Conservation (phyloP, 2,329 filamentous ascomycete genomes). For the Colletotrichum sp. region DNA sequence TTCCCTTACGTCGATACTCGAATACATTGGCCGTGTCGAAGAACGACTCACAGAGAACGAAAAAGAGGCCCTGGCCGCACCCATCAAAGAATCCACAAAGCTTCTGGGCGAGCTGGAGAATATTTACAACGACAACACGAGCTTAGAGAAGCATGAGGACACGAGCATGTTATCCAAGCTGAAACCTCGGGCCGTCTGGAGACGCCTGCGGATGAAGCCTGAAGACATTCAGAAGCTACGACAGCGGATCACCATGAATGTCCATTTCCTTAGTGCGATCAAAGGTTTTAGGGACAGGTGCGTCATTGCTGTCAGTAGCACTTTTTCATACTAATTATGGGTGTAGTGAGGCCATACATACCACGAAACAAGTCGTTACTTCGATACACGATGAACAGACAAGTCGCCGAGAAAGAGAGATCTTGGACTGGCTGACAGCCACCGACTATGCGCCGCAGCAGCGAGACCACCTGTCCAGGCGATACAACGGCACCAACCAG, state of each 20-base stretch:
- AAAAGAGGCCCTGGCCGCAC: rapidly evolving
- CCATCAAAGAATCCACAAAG: background rate
- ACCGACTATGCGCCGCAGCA: slow-evolving; percentile 41
- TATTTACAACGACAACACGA: rapidly evolving
- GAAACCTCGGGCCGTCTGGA: background rate
- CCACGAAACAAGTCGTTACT: background rate
- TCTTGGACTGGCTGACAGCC: slow-evolving; percentile 43
- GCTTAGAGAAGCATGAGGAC: background rate
- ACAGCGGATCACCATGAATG: background rate
- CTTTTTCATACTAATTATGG: rapidly evolving
- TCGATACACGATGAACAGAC: background rate
- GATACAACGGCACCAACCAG: slow-evolving; percentile 40
- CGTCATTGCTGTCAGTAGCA: rapidly evolving
- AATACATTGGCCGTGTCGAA: background rate
- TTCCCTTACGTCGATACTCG: background rate
- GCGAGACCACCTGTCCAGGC: slow-evolving; percentile 33
- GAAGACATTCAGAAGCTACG: background rate
- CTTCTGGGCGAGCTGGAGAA: background rate
- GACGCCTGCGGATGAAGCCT: background rate
- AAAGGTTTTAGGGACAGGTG: background rate
- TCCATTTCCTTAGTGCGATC: background rate
- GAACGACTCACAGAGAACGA: background rate
- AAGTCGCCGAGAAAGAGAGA: background rate
- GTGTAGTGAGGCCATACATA: background rate
- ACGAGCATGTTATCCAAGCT: rapidly evolving